Base-by-base conservation (phyloP, 1,139 yeast genomes). In the Arxiozyma heterogenica region DNA sequence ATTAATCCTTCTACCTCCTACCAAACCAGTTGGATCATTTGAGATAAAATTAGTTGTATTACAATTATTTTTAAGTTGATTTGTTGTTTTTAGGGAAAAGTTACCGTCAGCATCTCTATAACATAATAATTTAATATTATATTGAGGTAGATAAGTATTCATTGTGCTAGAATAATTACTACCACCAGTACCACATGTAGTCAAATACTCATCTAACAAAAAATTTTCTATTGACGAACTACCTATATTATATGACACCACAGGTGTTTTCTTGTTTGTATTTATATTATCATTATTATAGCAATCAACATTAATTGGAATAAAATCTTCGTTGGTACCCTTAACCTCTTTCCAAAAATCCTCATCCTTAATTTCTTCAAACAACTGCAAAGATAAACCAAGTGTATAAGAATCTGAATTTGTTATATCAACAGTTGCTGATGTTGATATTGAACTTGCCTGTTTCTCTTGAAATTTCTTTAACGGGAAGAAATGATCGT, bases 281-380 rank as follows among this genome's bases (percentile, higher is more conserved):
- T 38, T 45, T 30, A 30, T 45, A 18, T 45, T 41, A 34, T 46
- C 45, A 11, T 44, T 49, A 23, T 41, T 51, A 22, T 43, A 46
- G 39, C 25, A 21, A 15, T 22, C 51, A 41, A 27, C 23, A 30
- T 49, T 49, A 18, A 27, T 41, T 22, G 48, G 27, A 5, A 39
- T 34, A 5, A 30, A 23, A 23, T 41, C 45, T 7, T 46, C 45
- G 5, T 23, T 23, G 11, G 64, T 59, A 22, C 54, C 49, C 5
- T 57, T 59, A 18, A 65, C 67, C 48, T 64, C 68, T 46, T 65
- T 65, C 70, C 70, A 66, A 54, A 66, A 67, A 51, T 67, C 69
- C 27, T 47, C 50, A 23, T 46, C 49, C 18, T 41, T 21, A 23
- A 49, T 23, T 25, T 42, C 47, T 27, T 42, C 47, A 18, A 20